A percentile compares a stretch with the other conserved stretches of the same genome.
Evolutionary conservation across 2,329 filamentous ascomycete genomes (phyloP).

Genomic region (Rutstroemia sp.): DNA sequence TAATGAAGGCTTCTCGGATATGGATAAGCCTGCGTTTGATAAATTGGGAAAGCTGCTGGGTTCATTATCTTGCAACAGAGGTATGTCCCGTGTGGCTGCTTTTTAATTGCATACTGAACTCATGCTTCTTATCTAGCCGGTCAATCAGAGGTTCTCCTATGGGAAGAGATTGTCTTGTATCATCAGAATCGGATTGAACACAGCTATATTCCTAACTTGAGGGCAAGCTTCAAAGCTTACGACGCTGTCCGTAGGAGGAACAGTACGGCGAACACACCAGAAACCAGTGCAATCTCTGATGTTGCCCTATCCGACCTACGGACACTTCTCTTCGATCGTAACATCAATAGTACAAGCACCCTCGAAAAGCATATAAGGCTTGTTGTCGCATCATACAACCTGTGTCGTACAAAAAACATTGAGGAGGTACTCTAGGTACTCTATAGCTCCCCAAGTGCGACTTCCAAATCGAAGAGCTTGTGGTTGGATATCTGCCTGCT

Average conservation of each 20-base stretch:
- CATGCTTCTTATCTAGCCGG: background rate
- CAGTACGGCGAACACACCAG: background rate
- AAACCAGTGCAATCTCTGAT: background rate
- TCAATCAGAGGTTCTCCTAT: background rate
- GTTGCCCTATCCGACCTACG: background rate
- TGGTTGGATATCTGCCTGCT: background rate
- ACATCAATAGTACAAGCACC: background rate
- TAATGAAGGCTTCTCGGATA: constrained; percentile 1
- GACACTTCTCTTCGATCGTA: background rate
- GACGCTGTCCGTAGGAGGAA: background rate
- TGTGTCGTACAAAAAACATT: background rate
- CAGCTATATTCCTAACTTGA: background rate
- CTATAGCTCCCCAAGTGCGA: background rate
- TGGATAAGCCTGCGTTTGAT: background rate
- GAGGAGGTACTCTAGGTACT: background rate
- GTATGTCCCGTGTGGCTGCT: background rate
- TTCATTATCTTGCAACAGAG: background rate
- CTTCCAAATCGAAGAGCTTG: background rate
- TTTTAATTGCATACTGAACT: background rate
- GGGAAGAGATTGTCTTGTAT: background rate
- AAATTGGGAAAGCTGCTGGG: background rate
- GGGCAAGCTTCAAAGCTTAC: background rate
- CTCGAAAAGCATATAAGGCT: background rate
- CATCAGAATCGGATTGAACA: too few relatives aligned
- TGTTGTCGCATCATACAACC: background rate